Evolutionary conservation across 345 rosid genomes (phyloP).

Genomic region (Conringia planisiliqua): DNA sequence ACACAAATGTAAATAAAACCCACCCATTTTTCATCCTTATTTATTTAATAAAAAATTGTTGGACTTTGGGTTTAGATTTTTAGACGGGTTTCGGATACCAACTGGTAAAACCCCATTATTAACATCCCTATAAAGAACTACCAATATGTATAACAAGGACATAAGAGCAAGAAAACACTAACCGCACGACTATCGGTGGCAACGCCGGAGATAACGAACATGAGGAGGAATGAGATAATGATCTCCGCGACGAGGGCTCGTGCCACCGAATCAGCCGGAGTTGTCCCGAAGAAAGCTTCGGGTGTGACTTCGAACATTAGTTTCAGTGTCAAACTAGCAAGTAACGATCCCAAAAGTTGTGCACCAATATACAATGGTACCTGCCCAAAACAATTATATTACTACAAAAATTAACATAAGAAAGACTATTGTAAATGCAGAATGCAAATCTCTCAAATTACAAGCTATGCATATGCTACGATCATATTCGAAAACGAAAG

Average conservation of each 20-base stretch:
- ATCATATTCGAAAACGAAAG: no score
- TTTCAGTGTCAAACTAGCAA: conserved; percentile 52
- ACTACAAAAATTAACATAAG: no score
- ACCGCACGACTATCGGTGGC: conserved; percentile 32
- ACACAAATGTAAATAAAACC: no score
- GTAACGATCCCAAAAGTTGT: conserved; percentile 51
- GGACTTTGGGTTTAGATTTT: no score
- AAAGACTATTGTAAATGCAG: no score
- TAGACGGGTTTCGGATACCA: no score
- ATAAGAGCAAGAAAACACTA: background rate
- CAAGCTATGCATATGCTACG: background rate
- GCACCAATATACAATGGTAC: conserved; percentile 51
- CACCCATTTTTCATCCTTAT: no score
- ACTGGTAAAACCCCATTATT: no score
- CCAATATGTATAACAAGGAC: background rate
- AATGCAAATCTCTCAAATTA: no score
- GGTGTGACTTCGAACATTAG: conserved; percentile 45
- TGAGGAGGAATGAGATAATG: conserved; percentile 57
- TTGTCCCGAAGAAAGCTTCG: conserved; percentile 51
- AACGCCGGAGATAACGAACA: conserved; percentile 64
- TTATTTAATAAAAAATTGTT: no score
- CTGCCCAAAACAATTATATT: conserved; percentile 23
- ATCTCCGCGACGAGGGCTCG: conserved; percentile 56
- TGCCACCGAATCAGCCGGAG: conserved; percentile 46
- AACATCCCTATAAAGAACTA: no score